These are phyloP conservation scores for Setomelanomma holmii DNA, from an alignment of 2,329 filamentous ascomycete species.

Conservation along the genomic window DNA sequence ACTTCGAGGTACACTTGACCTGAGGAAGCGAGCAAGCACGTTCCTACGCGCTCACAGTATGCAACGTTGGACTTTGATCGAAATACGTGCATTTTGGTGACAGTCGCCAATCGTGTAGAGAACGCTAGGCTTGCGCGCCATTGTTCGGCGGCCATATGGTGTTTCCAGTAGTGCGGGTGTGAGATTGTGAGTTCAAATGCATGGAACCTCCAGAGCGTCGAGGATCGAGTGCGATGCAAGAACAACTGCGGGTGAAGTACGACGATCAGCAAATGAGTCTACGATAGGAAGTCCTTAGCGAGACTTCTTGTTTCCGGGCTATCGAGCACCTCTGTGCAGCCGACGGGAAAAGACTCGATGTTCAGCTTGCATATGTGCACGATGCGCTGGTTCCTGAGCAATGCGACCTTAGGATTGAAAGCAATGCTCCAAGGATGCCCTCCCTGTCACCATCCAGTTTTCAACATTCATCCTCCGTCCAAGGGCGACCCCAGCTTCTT, in stretches of 20 bases:
- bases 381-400: not conserved
- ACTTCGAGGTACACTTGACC: too few relatives aligned
- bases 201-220: not conserved
- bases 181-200: too few relatives aligned
- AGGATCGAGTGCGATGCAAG: not conserved
- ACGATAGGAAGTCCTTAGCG: not conserved
- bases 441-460: not conserved
- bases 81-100: slow-evolving; percentile 58
- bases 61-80: too few relatives aligned
- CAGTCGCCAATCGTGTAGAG: slow-evolving; percentile 52
- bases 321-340: not conserved
- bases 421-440: too few relatives aligned
- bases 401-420: too few relatives aligned
- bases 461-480: not conserved
- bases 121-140: slow-evolving; percentile 55
- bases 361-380: not conserved
- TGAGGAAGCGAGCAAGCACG: too few relatives aligned
- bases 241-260: not conserved
- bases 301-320: too few relatives aligned
- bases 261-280: not conserved
- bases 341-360: not conserved
- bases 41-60: too few relatives aligned
- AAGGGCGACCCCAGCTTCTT: not conserved
- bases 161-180: not conserved
- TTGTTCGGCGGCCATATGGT: slow-evolving; percentile 34